These are phyloP conservation scores for Penicillium concentricum DNA, from an alignment of 2,329 filamentous ascomycete genomes.

Conservation along the genomic window DNA sequence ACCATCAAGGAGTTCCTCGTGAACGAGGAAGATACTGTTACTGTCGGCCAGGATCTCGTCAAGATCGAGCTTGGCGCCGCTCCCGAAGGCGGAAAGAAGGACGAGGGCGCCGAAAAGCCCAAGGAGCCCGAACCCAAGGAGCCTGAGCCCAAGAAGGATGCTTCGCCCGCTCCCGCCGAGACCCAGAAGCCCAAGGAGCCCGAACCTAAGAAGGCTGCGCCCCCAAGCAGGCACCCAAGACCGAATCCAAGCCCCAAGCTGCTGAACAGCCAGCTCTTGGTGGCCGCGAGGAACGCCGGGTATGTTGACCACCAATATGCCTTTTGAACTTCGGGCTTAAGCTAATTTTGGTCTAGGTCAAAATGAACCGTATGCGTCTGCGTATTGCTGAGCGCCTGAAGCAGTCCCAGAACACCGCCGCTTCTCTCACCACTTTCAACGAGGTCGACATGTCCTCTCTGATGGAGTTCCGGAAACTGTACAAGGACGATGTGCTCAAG, in stretches of 20 bases:
- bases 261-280: conserved; percentile 51
- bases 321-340: neutral
- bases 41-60: conserved; percentile 86
- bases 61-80: conserved; percentile 77
- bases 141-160: conserved; percentile 51
- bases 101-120: conserved; percentile 57
- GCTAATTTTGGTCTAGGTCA: conserved; percentile 62
- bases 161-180: conserved; percentile 42
- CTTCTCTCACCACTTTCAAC: conserved; percentile 96
- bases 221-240: conserved; percentile 19
- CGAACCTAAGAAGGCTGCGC: conserved; percentile 38
- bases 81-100: conserved; percentile 53
- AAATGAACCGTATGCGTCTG: conserved; percentile 99
- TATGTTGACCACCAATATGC: conserved; percentile 49
- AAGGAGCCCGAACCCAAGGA: conserved; percentile 57
- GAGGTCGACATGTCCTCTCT: conserved; percentile 98
- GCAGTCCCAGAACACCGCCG: conserved; percentile 98
- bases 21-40: conserved; percentile 92
- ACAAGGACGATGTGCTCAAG: conserved; percentile 95
- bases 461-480: conserved; percentile 95
- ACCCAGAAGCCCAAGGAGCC: conserved; percentile 29
- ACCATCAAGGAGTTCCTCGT: conserved; percentile 89
- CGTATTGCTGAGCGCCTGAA: conserved; percentile 96
- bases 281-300: conserved; percentile 81
- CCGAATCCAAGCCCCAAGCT: conserved; percentile 21